These are phyloP conservation scores for Entamoeba histolytica DNA, from an alignment of 208 protist genomes.

Conservation along the genomic window DNA sequence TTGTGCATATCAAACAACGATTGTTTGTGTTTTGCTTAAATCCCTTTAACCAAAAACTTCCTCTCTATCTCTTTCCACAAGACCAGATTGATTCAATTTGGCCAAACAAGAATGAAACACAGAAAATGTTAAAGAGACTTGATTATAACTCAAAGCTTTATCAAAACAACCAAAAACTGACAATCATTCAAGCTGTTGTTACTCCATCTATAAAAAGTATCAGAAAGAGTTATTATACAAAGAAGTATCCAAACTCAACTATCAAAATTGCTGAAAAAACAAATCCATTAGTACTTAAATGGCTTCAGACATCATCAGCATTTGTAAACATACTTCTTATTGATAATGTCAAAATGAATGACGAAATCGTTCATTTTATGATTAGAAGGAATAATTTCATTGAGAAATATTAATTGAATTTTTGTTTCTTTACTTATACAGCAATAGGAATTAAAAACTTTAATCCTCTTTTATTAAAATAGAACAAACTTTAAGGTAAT, in stretches of 20 bases:
- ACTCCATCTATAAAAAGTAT: neutral
- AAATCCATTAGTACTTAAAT: neutral
- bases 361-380: neutral
- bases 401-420: no score
- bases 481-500: no score
- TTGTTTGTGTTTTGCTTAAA: neutral
- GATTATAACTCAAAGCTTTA: neutral
- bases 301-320: neutral
- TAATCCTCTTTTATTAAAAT: no score
- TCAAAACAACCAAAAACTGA: neutral
- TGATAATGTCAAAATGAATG: neutral
- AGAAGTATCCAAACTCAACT: neutral
- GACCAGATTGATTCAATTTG: neutral
- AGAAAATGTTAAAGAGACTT: neutral
- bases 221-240: neutral
- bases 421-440: no score
- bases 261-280: neutral
- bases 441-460: no score
- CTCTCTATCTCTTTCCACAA: neutral
- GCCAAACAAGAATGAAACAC: neutral
- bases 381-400: neutral
- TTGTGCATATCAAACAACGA: neutral
- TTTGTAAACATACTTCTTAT: neutral
- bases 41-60: neutral
- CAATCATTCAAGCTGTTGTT: neutral